phyloP scores from a whole-genome alignment of 2,329 filamentous ascomycete genomes.

The Pseudocercospora pini-densiflorae region DNA sequence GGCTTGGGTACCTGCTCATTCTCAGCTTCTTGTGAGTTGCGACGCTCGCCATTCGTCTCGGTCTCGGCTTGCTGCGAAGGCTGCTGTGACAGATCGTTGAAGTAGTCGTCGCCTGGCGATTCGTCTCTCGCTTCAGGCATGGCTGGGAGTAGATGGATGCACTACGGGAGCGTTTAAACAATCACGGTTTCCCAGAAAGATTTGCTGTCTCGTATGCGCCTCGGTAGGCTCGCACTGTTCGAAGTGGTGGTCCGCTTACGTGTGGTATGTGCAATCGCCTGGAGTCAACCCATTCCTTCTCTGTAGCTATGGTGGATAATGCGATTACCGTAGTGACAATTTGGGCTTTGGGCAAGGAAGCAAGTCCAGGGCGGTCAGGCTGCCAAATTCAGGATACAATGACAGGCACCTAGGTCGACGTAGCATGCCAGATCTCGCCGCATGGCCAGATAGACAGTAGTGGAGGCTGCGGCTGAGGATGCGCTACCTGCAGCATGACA shows the following conservation, averaged over 20 bases:
- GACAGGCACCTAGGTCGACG: slow-evolving; percentile 1
- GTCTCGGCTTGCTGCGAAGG: slow-evolving; percentile 43
- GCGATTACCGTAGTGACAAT: background rate
- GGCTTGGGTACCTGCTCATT: slow-evolving; percentile 45
- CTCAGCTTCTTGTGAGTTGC: slow-evolving; percentile 60
- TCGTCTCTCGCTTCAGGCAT: slow-evolving; percentile 32
- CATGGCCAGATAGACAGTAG: background rate
- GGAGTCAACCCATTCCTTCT: slow-evolving; percentile 1
- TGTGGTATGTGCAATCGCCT: background rate
- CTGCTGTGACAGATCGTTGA: slow-evolving; percentile 61
- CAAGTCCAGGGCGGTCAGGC: background rate
- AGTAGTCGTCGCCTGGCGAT: slow-evolving; percentile 50
- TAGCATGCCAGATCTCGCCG: slow-evolving; percentile 9
- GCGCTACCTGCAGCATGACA: slow-evolving; percentile 1
- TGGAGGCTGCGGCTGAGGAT: slow-evolving; percentile 10
- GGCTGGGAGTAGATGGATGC: background rate
- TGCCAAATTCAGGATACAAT: background rate
- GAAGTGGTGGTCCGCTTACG: background rate
- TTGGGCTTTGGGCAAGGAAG: background rate
- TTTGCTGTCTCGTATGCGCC: background rate
- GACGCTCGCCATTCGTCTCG: slow-evolving; percentile 60
- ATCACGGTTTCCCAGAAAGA: background rate
- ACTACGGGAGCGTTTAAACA: background rate
- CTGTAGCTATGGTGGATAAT: background rate
- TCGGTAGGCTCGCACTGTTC: background rate